A percentile compares a stretch with the other conserved stretches of the same genome.
These are phyloP conservation scores for Claviceps sp. DNA, from an alignment of 2,329 filamentous ascomycete genomes.

Conservation along the genomic window DNA sequence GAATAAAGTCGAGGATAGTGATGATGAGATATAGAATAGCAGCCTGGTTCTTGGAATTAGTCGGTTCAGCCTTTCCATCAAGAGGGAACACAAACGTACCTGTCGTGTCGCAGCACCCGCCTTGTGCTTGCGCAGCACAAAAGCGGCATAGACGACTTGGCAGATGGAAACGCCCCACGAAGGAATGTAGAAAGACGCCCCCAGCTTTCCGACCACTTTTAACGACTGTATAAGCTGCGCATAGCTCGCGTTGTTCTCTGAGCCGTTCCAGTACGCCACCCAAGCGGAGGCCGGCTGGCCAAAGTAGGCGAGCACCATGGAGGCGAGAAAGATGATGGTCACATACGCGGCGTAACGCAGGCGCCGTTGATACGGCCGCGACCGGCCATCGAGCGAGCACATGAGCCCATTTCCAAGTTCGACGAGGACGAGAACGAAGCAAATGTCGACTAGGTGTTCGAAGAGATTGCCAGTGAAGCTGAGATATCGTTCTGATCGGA, in stretches of 20 bases:
- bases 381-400: conserved; percentile 1
- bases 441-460: conserved; percentile 4
- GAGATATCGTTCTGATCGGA: conserved; percentile 6
- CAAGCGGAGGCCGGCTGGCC: conserved; percentile 5
- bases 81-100: background rate
- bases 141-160: conserved; percentile 5
- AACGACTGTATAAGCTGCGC: conserved; percentile 6
- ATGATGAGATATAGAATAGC: conserved; percentile 4
- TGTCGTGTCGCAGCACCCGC: conserved; percentile 1
- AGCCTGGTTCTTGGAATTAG: background rate
- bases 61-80: too few species aligned
- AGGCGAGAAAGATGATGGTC: background rate
- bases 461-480: conserved; percentile 7
- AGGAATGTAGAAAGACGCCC: conserved; percentile 5
- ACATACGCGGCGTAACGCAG: conserved; percentile 3
- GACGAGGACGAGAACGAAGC: conserved; percentile 3
- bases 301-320: conserved; percentile 3
- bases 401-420: conserved; percentile 6
- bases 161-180: conserved; percentile 4
- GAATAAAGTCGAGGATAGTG: conserved; percentile 3
- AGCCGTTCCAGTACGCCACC: conserved; percentile 6
- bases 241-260: conserved; percentile 6
- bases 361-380: conserved; percentile 2
- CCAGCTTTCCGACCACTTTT: conserved; percentile 4
- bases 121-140: conserved; percentile 7